Evolutionary conservation across 2,329 filamentous ascomycete genomes (phyloP).

Genomic region (Daldinia sp.): DNA sequence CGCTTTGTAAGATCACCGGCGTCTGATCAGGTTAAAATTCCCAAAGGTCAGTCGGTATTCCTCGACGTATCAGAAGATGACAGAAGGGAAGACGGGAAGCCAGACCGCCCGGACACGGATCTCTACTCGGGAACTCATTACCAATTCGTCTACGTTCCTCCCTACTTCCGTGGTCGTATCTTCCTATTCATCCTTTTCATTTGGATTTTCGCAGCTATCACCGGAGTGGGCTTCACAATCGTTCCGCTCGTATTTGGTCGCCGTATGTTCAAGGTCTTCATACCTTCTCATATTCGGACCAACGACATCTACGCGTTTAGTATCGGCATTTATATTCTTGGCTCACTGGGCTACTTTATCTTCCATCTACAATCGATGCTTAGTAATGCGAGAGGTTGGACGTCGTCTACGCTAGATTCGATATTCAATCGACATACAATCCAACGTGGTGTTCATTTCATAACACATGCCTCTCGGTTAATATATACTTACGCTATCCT

Average conservation of each 20-base stretch:
- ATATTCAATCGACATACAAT: slow-evolving; percentile 46
- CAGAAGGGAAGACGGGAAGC: slow-evolving; percentile 66
- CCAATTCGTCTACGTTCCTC: slow-evolving; percentile 81
- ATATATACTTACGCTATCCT: slow-evolving; percentile 80
- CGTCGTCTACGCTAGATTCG: slow-evolving; percentile 37
- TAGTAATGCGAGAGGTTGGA: slow-evolving; percentile 46
- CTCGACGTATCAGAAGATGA: slow-evolving; percentile 76
- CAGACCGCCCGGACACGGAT: slow-evolving; percentile 62
- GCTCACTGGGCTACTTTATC: slow-evolving; percentile 69
- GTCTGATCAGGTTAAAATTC: slow-evolving; percentile 93
- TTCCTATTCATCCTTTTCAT: slow-evolving; percentile 87
- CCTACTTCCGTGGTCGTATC: slow-evolving; percentile 81
- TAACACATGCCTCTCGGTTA: slow-evolving; percentile 56
- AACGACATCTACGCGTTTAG: slow-evolving; percentile 98
- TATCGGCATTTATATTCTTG: slow-evolving; percentile 84
- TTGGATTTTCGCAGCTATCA: slow-evolving; percentile 91
- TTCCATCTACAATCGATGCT: slow-evolving; percentile 59
- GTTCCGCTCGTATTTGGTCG: slow-evolving; percentile 87
- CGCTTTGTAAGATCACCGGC: slow-evolving; percentile 91
- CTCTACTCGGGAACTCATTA: slow-evolving; percentile 68
- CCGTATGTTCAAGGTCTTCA: slow-evolving; percentile 74
- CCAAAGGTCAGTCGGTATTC: slow-evolving; percentile 84
- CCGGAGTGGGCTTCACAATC: slow-evolving; percentile 85
- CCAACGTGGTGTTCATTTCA: slow-evolving; percentile 43
- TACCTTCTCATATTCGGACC: slow-evolving; percentile 76